Evolutionary conservation across 208 protist species (phyloP), one percentile per base, ranked within the genome.

Genomic region (Leptomonas pyrrhocoris): DNA sequence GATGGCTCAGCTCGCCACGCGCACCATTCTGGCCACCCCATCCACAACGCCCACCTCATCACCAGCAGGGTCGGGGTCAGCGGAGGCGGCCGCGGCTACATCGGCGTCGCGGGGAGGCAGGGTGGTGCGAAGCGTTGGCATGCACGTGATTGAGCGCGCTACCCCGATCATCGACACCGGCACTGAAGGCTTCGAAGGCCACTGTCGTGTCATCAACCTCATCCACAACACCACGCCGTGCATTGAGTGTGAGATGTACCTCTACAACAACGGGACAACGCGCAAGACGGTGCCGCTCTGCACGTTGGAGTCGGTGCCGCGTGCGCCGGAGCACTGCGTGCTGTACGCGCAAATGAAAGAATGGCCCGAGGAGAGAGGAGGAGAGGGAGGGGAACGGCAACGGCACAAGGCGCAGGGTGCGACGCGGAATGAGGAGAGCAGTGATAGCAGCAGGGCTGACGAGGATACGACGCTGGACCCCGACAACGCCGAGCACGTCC

Each of bases 101-200:
- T 25, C 58, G 2, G 13, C 31, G 34, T 31, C 23, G 18, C 23
- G 21, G 21, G 18, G 1, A 12, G 42, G 40, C n/a, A 30, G 23
- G 0, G 36, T 12, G 9, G 50, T 72, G 45, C 40, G 50, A 11
- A 28, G 21, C 28, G 45, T 70, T 16, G 62, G 67, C 12, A 48
- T 67, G 5, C 70, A n/a, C 49, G 40, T 60, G 6, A 81, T 95
- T 12, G 49, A 38, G 6, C 45, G 72, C 8, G 82, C 83, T 0
- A 98, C 98, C 62, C 98, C 98, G 25, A 82, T 99, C 30, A 92
- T 99, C 51, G 99, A 99, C 78, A 97, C 97, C 38, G 99, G 98
- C 55, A 99, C 98, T 15, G 98, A 99, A 66, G 98, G 97, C 13
- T 99, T 99, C 72, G 93, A 98, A 74, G 98, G 97, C 21, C 97